Conservation (phyloP, 176 grass and related monocot species). For the Oryza meyeriana region DNA sequence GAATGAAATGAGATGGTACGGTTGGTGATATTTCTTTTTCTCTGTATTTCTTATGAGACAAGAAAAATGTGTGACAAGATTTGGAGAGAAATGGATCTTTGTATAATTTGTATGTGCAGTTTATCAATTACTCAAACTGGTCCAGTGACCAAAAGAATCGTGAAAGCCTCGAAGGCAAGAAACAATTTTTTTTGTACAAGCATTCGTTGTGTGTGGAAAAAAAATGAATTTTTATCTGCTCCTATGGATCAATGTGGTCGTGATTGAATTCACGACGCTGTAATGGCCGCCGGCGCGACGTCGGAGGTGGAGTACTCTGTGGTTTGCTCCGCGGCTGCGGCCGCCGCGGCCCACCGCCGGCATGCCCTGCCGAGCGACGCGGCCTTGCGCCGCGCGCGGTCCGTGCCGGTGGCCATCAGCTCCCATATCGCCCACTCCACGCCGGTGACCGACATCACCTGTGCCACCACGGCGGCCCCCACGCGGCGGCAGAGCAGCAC, state of each 20-base stretch:
- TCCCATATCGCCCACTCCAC: constrained; percentile 96
- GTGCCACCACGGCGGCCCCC: constrained; percentile 35
- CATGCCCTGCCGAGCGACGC: constrained; percentile 82
- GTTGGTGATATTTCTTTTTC: not conserved
- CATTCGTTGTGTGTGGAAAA: not conserved
- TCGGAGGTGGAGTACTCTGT: constrained; percentile 25
- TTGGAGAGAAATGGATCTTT: not conserved
- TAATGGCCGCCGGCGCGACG: not conserved
- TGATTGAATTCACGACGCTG: constrained; percentile 14
- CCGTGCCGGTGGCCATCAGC: constrained; percentile 77
- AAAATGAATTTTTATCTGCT: not conserved
- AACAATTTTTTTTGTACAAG: constrained; percentile 52
- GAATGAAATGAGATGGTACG: not conserved
- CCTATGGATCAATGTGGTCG: constrained; percentile 1
- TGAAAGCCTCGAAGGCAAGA: not conserved
- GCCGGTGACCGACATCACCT: constrained; percentile 60
- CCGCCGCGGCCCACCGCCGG: constrained; percentile 57
- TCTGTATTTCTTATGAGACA: not conserved
- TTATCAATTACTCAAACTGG: constrained; percentile 14
- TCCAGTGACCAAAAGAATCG: constrained; percentile 35
- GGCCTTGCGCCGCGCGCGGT: constrained; percentile 75
- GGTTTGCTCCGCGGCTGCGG: constrained; percentile 38
- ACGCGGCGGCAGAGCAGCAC: constrained; percentile 73
- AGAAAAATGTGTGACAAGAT: not conserved
- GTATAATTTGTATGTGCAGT: constrained; percentile 40